Evolutionary conservation across 2,329 filamentous ascomycete species (phyloP).

Genomic region (Scytalidium sp.): DNA sequence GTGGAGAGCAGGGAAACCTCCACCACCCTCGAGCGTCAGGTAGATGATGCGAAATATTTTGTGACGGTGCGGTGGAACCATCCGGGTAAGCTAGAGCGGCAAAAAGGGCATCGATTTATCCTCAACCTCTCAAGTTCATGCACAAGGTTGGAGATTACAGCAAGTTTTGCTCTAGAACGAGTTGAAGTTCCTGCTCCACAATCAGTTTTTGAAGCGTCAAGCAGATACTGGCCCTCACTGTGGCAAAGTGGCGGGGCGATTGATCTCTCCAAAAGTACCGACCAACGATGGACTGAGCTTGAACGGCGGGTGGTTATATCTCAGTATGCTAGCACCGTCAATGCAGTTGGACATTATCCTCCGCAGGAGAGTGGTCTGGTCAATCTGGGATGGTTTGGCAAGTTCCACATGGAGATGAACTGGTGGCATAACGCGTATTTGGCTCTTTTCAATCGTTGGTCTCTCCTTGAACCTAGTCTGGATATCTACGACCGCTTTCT

Average conservation of each 20-base stretch:
- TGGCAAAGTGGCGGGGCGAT: conserved; percentile 39
- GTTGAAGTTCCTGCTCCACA: not conserved
- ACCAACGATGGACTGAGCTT: conserved; percentile 35
- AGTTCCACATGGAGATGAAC: conserved; percentile 43
- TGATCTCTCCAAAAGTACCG: conserved; percentile 33
- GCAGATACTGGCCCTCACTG: conserved; percentile 30
- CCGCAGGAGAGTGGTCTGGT: conserved; percentile 43
- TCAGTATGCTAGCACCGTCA: conserved; percentile 41
- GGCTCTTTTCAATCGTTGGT: conserved; percentile 35
- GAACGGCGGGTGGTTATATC: conserved; percentile 41
- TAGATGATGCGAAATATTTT: conserved; percentile 37
- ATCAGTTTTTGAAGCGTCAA: conserved; percentile 22
- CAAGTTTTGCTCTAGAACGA: conserved; percentile 13
- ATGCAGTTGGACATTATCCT: conserved; percentile 34
- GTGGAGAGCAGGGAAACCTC: conserved; percentile 5
- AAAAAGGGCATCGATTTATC: conserved; percentile 20
- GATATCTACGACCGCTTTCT: conserved; percentile 32
- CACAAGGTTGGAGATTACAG: conserved; percentile 9
- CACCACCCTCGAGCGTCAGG: conserved; percentile 34
- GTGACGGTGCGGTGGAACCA: conserved; percentile 24
- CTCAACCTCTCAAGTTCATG: conserved; percentile 6
- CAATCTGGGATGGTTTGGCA: conserved; percentile 46
- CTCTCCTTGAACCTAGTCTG: conserved; percentile 34
- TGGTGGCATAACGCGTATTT: conserved; percentile 41
- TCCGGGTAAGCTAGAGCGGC: conserved; percentile 10